These are phyloP conservation scores for Arthrobotrys musiformis DNA, from an alignment of 2,329 filamentous ascomycete genomes.

Conservation along the genomic window DNA sequence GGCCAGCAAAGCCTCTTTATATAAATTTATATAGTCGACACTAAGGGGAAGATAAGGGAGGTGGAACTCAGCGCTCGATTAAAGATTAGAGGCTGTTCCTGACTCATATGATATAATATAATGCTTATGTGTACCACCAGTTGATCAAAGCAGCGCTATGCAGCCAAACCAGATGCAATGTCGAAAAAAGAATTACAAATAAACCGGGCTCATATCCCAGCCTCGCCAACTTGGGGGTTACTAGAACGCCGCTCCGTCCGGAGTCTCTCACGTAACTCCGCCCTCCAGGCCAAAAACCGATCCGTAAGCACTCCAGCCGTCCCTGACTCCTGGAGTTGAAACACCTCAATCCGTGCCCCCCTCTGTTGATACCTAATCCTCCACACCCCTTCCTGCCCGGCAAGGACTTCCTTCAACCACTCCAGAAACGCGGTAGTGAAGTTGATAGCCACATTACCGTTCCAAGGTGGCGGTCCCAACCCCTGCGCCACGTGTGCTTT, in stretches of 20 bases:
- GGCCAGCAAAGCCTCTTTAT: background rate
- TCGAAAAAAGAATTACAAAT: background rate
- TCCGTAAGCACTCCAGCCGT: constrained; percentile 78
- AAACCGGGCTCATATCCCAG: background rate
- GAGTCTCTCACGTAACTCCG: constrained; percentile 75
- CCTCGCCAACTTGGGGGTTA: background rate
- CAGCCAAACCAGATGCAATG: background rate
- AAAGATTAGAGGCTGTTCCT: background rate
- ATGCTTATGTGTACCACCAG: no score
- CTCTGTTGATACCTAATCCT: constrained; percentile 75
- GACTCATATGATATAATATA: constrained; percentile 6
- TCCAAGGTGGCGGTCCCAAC: constrained; percentile 71
- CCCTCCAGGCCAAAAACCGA: constrained; percentile 52
- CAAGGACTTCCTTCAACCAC: constrained; percentile 73
- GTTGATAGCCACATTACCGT: constrained; percentile 93
- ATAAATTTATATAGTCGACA: background rate
- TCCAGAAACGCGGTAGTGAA: constrained; percentile 82
- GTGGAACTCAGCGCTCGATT: no score
- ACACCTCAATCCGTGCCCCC: constrained; percentile 76
- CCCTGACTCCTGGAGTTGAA: constrained; percentile 76
- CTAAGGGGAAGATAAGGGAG: no score
- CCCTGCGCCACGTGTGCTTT: constrained; percentile 62
- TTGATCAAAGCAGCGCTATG: constrained; percentile 6
- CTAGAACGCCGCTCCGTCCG: background rate
- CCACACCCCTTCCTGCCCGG: constrained; percentile 79